phyloP scores from a whole-genome alignment of 805 yeast genomes.

The Teunomyces panamensis region DNA sequence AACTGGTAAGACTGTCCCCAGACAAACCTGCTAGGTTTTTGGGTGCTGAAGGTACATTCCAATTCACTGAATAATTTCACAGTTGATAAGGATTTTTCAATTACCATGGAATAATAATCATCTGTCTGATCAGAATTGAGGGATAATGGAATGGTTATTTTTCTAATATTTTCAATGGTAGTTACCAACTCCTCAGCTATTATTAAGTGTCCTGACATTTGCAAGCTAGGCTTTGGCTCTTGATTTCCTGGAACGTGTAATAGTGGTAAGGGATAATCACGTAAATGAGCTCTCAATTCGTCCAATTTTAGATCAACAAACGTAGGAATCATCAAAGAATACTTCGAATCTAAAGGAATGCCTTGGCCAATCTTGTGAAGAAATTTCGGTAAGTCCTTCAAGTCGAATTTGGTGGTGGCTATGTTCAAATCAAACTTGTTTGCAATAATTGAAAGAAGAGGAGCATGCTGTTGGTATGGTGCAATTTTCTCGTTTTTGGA shows the following conservation, averaged over 20 bases:
- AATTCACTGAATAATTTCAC: slow-evolving; percentile 70
- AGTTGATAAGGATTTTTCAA: slow-evolving; percentile 74
- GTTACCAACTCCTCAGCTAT: slow-evolving; percentile 62
- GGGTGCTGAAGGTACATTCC: slow-evolving; percentile 51
- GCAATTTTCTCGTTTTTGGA: slow-evolving; percentile 24
- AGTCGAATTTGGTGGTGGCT: slow-evolving; percentile 25
- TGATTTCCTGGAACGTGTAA: slow-evolving; percentile 60
- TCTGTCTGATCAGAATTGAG: slow-evolving; percentile 38
- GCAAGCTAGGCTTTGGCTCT: slow-evolving; percentile 20
- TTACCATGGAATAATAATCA: slow-evolving; percentile 51
- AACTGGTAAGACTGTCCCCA: slow-evolving; percentile 89
- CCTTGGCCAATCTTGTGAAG: slow-evolving; percentile 77
- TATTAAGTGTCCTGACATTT: slow-evolving; percentile 60
- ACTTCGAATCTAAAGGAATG: slow-evolving; percentile 66
- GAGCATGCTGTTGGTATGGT: slow-evolving; percentile 33
- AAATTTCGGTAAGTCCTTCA: slow-evolving; percentile 52
- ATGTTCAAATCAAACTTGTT: slow-evolving; percentile 24
- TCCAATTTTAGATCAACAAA: slow-evolving; percentile 51
- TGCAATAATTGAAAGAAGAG: slow-evolving; percentile 31
- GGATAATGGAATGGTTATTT: slow-evolving; percentile 60
- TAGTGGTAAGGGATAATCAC: slow-evolving; percentile 87
- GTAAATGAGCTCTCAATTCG: slow-evolving; percentile 66
- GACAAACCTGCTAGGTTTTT: slow-evolving; percentile 59
- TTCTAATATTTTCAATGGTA: slow-evolving; percentile 53
- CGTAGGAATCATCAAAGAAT: slow-evolving; percentile 67